phyloP scores from a whole-genome alignment of 805 yeast species.

The Ogataea salicorniae region DNA sequence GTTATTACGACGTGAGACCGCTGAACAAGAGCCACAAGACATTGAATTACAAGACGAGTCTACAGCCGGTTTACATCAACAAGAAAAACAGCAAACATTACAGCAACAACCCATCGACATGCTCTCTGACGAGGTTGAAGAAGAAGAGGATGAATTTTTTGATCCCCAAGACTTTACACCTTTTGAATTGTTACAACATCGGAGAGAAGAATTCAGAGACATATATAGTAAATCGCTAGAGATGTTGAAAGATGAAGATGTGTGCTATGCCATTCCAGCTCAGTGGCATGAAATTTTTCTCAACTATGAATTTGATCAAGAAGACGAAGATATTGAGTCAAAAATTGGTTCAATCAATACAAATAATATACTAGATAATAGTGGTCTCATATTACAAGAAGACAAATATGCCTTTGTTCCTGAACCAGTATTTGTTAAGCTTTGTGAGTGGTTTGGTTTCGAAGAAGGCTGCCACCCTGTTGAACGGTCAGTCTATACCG shows the following conservation, averaged over 20 bases:
- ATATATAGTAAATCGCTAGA: slow-evolving; percentile 10
- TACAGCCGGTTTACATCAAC: no score
- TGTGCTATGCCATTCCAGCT: slow-evolving; percentile 43
- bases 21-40: no score
- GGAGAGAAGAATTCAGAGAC: slow-evolving; percentile 14
- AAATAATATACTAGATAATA: slow-evolving; percentile 36
- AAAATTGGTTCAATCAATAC: slow-evolving; percentile 46
- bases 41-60: no score
- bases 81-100: no score
- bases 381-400: slow-evolving; percentile 35
- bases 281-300: slow-evolving; percentile 40
- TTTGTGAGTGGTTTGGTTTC: slow-evolving; percentile 53
- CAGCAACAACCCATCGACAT: no score
- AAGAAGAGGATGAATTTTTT: background rate
- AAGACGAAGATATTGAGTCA: slow-evolving; percentile 23
- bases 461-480: slow-evolving; percentile 34
- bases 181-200: slow-evolving; percentile 9
- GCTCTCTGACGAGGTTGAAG: slow-evolving; percentile 1
- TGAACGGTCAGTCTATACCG: slow-evolving; percentile 30
- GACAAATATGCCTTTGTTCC: slow-evolving; percentile 34
- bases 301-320: slow-evolving; percentile 25
- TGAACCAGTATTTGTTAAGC: slow-evolving; percentile 38
- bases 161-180: slow-evolving; percentile 2
- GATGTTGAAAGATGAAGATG: slow-evolving; percentile 40
- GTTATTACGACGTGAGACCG: no score